Conservation (phyloP, 257 asterid species). For the Solanum acaule region DNA sequence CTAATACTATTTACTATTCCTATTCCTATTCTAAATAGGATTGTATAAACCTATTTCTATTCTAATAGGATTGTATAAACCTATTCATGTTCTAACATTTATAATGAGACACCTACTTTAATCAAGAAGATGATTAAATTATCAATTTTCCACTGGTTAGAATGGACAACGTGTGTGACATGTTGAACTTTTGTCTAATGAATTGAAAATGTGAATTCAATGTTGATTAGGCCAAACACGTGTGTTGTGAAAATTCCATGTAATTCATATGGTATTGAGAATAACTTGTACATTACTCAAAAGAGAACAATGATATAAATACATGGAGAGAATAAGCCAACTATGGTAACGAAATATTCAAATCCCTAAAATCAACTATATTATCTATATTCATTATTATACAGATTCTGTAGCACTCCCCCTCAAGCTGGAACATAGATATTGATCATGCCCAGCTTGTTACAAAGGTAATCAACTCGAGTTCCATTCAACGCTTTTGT, state of each 20-base stretch:
- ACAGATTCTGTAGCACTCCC: too few species aligned
- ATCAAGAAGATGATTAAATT: not conserved
- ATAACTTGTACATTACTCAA: not conserved
- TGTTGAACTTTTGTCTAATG: not conserved
- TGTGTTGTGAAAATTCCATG: not conserved
- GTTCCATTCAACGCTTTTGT: not conserved
- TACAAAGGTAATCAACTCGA: not conserved
- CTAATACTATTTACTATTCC: too few species aligned
- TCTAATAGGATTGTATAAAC: too few species aligned
- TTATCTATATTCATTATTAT: not conserved
- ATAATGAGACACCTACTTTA: not conserved
- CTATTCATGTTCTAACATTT: too few species aligned
- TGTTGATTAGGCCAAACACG: not conserved
- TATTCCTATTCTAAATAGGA: too few species aligned
- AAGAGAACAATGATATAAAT: not conserved
- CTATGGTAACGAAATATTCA: not conserved
- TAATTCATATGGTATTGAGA: not conserved
- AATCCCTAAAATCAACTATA: not conserved
- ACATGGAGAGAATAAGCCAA: not conserved
- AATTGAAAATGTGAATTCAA: not conserved
- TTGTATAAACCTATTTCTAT: too few species aligned
- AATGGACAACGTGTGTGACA: not conserved
- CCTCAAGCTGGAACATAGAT: too few species aligned
- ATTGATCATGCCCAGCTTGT: not conserved
- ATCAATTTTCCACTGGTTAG: not conserved